phyloP scores from a whole-genome alignment of 768 basidiomycete species.

The Nevesoporus exiguus region DNA sequence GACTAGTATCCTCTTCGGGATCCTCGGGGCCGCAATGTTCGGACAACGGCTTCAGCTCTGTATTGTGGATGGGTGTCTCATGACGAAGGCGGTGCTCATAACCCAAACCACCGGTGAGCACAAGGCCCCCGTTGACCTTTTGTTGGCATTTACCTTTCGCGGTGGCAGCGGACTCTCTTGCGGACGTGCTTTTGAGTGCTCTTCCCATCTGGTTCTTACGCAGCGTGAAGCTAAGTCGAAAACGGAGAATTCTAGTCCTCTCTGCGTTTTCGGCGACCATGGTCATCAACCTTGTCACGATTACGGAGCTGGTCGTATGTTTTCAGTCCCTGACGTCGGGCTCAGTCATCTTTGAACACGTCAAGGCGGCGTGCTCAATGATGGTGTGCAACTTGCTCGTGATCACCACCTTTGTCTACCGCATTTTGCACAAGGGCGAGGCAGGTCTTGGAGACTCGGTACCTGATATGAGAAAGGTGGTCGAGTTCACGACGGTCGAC shows the following conservation, averaged over 20 bases:
- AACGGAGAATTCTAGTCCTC: conserved; percentile 17
- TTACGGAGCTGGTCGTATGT: conserved; percentile 11
- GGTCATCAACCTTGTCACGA: conserved; percentile 19
- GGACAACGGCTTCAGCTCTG: conserved; percentile 14
- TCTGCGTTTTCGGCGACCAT: conserved; percentile 22
- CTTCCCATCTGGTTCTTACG: conserved; percentile 20
- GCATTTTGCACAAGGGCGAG: conserved; percentile 1
- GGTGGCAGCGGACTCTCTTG: conserved; percentile 19
- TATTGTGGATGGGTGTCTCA: conserved; percentile 3
- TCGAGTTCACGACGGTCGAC: conserved; percentile 16
- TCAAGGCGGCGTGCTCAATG: conserved; percentile 19
- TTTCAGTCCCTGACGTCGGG: conserved; percentile 3
- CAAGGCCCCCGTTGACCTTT: neutral
- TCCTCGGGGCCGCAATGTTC: conserved; percentile 7
- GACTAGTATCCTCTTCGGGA: conserved; percentile 15
- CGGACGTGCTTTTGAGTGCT: conserved; percentile 18
- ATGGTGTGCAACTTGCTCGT: conserved; percentile 26
- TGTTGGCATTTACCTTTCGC: neutral
- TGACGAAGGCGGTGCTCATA: conserved; percentile 4
- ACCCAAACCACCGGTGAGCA: conserved; percentile 23
- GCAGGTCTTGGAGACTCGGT: neutral
- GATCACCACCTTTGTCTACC: conserved; percentile 21
- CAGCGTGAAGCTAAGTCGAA: conserved; percentile 11
- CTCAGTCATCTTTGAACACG: conserved; percentile 20
- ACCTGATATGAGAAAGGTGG: neutral